These are phyloP conservation scores for sunflower (Helianthus annuus) DNA, from an alignment of 129 eudicot genomes.

Conservation along the genomic window HanXRQr2.0-SUNRISE NC_035441.2:165935627-165936126, in stretches of 20 bases:
- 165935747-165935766: too few relatives aligned
- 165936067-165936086: constrained; percentile 40
- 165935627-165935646: too few relatives aligned
- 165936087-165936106: constrained; percentile 45
- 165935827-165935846: not conserved
- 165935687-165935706: too few relatives aligned
- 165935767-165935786: too few relatives aligned
- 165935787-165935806: too few relatives aligned
- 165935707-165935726: too few relatives aligned
- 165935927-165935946: constrained; percentile 29
- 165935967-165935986: constrained; percentile 25
- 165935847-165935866: not conserved
- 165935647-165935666: too few relatives aligned
- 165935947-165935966: constrained; percentile 33
- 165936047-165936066: constrained; percentile 61
- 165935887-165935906: constrained; percentile 36
- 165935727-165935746: too few relatives aligned
- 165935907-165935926: constrained; percentile 20
- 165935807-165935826: not conserved
- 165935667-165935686: too few relatives aligned
- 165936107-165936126: constrained; percentile 21
- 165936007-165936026: constrained; percentile 39
- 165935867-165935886: not conserved
- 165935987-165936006: constrained; percentile 58
- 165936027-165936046: constrained; percentile 24